Evolutionary conservation across 768 basidiomycete species (phyloP).

Genomic region (Exsudoporus frostii): DNA sequence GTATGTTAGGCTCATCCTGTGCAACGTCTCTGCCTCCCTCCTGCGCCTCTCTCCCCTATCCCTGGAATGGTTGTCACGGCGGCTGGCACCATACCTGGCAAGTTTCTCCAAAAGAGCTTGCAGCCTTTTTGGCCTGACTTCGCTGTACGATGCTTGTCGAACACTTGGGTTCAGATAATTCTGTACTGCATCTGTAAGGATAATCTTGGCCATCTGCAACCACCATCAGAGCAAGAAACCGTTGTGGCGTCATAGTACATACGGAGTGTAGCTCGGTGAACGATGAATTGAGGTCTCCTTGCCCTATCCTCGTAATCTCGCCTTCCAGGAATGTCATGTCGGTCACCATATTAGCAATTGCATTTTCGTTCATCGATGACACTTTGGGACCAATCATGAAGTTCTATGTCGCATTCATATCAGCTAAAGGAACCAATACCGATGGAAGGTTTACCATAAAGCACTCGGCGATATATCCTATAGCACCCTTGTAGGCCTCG

Average conservation of each 20-base stretch:
- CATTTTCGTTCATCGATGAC: slow-evolving; percentile 82
- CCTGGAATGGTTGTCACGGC: slow-evolving; percentile 55
- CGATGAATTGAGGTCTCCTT: slow-evolving; percentile 62
- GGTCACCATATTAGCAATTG: slow-evolving; percentile 77
- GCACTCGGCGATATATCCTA: slow-evolving; percentile 83
- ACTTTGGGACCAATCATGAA: slow-evolving; percentile 77
- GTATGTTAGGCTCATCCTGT: slow-evolving; percentile 43
- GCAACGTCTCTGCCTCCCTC: slow-evolving; percentile 76
- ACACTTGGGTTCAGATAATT: slow-evolving; percentile 73
- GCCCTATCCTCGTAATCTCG: slow-evolving; percentile 75
- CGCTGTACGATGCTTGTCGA: slow-evolving; percentile 63
- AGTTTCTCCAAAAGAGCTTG: slow-evolving; percentile 78
- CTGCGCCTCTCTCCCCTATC: slow-evolving; percentile 70
- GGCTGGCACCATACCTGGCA: slow-evolving; percentile 59
- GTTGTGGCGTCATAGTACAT: slow-evolving; percentile 25
- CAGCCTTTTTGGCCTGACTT: slow-evolving; percentile 68
- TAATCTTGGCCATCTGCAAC: slow-evolving; percentile 65
- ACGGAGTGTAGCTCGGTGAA: slow-evolving; percentile 82
- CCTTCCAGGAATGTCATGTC: slow-evolving; percentile 88
- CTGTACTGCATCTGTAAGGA: slow-evolving; percentile 68
- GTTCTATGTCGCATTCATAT: slow-evolving; percentile 43
- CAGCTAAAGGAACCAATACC: background rate
- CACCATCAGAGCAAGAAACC: slow-evolving; percentile 4
- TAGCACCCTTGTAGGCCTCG: slow-evolving; percentile 83
- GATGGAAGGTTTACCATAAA: slow-evolving; percentile 64